Conservation (phyloP, 176 grass and related monocot species). For the Oryza australiensis region DNA sequence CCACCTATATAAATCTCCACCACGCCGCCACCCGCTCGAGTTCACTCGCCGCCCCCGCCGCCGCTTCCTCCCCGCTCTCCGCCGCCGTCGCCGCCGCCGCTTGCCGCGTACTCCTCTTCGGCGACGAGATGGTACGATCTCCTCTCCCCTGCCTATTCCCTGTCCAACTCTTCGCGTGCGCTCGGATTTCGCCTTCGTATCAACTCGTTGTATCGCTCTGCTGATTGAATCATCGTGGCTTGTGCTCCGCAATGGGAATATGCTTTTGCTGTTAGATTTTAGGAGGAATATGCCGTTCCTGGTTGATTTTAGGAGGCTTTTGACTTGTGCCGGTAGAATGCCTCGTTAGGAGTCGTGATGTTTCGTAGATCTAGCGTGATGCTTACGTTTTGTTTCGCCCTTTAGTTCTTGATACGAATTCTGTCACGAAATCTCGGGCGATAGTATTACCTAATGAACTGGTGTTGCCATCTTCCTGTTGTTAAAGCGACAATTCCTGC, state of each 20-base stretch:
- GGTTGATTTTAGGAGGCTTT: background rate
- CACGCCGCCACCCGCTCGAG: background rate
- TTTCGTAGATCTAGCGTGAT: background rate
- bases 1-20: background rate
- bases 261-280: background rate
- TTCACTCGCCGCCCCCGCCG: background rate
- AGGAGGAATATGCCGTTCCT: too few relatives aligned
- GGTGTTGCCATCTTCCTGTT: background rate
- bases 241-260: background rate
- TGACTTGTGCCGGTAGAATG: background rate
- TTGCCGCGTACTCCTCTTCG: conserved; percentile 1
- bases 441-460: background rate
- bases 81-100: background rate
- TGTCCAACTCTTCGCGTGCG: background rate
- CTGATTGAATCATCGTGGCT: background rate
- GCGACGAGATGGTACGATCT: conserved; percentile 14
- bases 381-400: background rate
- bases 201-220: background rate
- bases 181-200: background rate
- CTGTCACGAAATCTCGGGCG: background rate
- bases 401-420: background rate
- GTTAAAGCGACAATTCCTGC: background rate
- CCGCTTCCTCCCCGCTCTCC: background rate
- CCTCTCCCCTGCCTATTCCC: background rate
- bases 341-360: background rate